phyloP scores from a whole-genome alignment of 2,329 filamentous ascomycete genomes.

The Xylaria sp. region DNA sequence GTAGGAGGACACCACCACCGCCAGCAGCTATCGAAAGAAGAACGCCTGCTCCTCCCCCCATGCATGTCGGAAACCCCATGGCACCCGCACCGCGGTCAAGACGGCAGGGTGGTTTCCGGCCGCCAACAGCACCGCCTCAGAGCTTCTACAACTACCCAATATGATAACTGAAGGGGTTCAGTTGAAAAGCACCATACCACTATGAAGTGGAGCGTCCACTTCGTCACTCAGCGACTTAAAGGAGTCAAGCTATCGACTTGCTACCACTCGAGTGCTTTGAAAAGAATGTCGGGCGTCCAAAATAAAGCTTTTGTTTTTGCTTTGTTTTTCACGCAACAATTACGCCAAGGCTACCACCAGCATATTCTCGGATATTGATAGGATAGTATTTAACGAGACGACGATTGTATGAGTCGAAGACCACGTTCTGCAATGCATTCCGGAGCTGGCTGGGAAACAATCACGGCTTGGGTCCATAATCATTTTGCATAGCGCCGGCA shows the following conservation, averaged over 20 bases:
- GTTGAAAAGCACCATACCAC: conserved; percentile 9
- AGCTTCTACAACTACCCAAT: conserved; percentile 40
- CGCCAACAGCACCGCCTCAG: conserved; percentile 45
- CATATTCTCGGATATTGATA: conserved; percentile 23
- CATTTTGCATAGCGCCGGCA: conserved; percentile 41
- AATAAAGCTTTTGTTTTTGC: conserved; percentile 16
- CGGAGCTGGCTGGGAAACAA: conserved; percentile 28
- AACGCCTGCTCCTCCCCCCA: conserved; percentile 54
- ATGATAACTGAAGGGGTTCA: conserved; percentile 18
- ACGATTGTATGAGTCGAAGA: conserved; percentile 39
- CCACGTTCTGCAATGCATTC: conserved; percentile 36
- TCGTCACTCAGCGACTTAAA: conserved; percentile 2
- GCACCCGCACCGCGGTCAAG: conserved; percentile 41
- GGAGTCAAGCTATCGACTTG: conserved; percentile 1
- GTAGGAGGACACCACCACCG: conserved; percentile 54
- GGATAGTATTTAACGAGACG: conserved; percentile 36
- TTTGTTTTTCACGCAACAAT: conserved; percentile 20
- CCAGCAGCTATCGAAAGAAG: conserved; percentile 54
- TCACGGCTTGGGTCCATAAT: conserved; percentile 31
- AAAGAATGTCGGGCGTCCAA: conserved; percentile 21
- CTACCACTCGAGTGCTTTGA: conserved; percentile 10
- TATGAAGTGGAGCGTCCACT: conserved; percentile 4
- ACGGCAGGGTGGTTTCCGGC: conserved; percentile 40
- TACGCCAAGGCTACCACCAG: conserved; percentile 22
- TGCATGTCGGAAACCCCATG: conserved; percentile 46